Percentiles rank a stretch among this genome's conserved stretches.
Evolutionary conservation across 2,329 filamentous ascomycete species (phyloP).

Genomic region (Pseudogymnoascus sp.): DNA sequence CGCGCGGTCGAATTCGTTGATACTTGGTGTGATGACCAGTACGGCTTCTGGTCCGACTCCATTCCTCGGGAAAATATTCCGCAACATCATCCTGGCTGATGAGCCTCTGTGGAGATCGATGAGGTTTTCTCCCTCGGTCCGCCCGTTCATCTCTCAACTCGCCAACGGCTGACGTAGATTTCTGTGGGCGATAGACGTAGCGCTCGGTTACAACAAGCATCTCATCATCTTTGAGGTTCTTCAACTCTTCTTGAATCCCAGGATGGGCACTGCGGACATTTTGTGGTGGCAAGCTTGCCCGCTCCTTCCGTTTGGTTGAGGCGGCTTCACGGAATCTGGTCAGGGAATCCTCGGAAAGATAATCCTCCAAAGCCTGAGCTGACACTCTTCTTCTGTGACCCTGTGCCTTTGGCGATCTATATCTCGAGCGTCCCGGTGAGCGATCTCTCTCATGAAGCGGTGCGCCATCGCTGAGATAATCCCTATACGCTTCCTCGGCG

Average conservation of each 20-base stretch:
- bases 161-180: background rate
- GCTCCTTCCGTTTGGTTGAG: background rate
- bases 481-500: background rate
- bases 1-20: background rate
- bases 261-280: background rate
- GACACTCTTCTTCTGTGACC: background rate
- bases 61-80: slow-evolving; percentile 2
- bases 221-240: slow-evolving; percentile 1
- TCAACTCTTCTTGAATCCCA: background rate
- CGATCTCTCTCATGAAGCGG: background rate
- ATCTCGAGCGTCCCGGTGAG: background rate
- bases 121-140: background rate
- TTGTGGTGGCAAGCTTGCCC: background rate
- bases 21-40: background rate
- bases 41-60: background rate
- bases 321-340: background rate
- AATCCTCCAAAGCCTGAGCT: background rate
- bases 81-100: background rate
- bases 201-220: slow-evolving; percentile 7
- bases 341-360: background rate
- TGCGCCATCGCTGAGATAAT: background rate
- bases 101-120: background rate
- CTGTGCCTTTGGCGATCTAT: background rate
- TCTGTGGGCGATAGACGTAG: slow-evolving; percentile 10
- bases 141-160: background rate